Conservation (phyloP, 768 basidiomycete genomes). For the Wakefieldia striispora region DNA sequence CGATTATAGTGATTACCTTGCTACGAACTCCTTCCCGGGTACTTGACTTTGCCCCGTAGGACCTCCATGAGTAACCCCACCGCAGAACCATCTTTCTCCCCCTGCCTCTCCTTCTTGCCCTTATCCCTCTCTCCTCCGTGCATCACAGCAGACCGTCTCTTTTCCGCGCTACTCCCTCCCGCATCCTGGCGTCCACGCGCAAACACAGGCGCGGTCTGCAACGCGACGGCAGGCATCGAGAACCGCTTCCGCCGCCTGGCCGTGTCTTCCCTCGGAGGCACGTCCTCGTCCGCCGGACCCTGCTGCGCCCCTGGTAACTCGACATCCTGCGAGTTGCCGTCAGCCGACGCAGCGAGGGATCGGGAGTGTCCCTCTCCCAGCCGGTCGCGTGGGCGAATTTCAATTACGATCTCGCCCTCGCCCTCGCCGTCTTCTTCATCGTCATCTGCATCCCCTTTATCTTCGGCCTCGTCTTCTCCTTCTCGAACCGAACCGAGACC, state of each 20-base stretch:
- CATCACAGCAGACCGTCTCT: slow-evolving; percentile 59
- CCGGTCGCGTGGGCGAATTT: slow-evolving; percentile 1
- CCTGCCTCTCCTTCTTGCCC: slow-evolving; percentile 16
- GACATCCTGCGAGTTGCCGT: slow-evolving; percentile 6
- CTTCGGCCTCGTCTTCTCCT: slow-evolving; percentile 14
- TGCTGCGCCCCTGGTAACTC: neutral
- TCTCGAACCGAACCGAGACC: slow-evolving; percentile 24
- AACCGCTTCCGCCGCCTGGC: slow-evolving; percentile 65
- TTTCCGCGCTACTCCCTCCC: slow-evolving; percentile 15
- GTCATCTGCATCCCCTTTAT: neutral
- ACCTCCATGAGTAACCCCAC: slow-evolving; percentile 31
- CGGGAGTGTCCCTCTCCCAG: neutral
- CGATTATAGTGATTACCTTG: neutral
- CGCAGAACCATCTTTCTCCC: slow-evolving; percentile 28
- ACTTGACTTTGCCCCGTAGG: slow-evolving; percentile 25
- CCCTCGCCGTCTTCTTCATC: neutral
- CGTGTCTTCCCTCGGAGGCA: slow-evolving; percentile 53
- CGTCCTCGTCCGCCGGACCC: neutral
- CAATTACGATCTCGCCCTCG: neutral
- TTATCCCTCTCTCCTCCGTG: slow-evolving; percentile 39
- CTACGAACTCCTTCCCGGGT: slow-evolving; percentile 20
- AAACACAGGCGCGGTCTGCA: slow-evolving; percentile 72
- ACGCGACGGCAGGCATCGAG: slow-evolving; percentile 72
- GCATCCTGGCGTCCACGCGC: slow-evolving; percentile 42
- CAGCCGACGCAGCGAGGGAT: neutral